These are phyloP conservation scores for Fomes fomentarius DNA, from an alignment of 1,284 basidiomycete genomes.

Conservation along the genomic window DNA sequence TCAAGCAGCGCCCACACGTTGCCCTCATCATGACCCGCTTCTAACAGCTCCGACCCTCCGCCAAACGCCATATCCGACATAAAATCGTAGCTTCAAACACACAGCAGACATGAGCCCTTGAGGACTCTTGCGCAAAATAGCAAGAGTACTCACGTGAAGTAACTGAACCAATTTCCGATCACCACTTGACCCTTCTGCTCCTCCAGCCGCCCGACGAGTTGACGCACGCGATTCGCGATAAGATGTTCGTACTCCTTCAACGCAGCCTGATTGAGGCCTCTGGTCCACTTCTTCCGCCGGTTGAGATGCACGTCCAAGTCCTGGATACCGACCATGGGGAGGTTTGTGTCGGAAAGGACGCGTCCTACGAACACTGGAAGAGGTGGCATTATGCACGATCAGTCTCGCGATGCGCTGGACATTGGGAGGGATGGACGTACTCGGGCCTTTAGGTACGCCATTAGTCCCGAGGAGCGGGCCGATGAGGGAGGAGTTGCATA, in stretches of 20 bases:
- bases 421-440: not conserved
- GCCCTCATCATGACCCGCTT: conserved; percentile 12
- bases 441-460: conserved; percentile 6
- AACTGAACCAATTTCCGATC: conserved; percentile 23
- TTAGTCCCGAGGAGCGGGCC: not conserved
- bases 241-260: conserved; percentile 26
- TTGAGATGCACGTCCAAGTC: conserved; percentile 21
- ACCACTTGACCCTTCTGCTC: conserved; percentile 20
- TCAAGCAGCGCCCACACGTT: conserved; percentile 16
- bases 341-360: not conserved
- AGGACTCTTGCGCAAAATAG: conserved; percentile 28
- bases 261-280: conserved; percentile 25
- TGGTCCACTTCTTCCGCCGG: conserved; percentile 27
- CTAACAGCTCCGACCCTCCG: conserved; percentile 25
- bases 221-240: conserved; percentile 18
- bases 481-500: not conserved
- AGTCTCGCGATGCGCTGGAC: too few species aligned
- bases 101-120: not conserved
- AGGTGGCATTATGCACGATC: too few species aligned
- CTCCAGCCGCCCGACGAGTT: conserved; percentile 21
- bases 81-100: conserved; percentile 20
- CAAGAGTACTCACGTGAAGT: conserved; percentile 38
- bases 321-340: not conserved
- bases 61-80: conserved; percentile 34
- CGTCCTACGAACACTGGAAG: not conserved